A percentile compares a stretch with the other conserved stretches of the same genome.
Conservation (phyloP, 2,329 filamentous ascomycete species). For the Aaosphaeria pasadenensis region DNA sequence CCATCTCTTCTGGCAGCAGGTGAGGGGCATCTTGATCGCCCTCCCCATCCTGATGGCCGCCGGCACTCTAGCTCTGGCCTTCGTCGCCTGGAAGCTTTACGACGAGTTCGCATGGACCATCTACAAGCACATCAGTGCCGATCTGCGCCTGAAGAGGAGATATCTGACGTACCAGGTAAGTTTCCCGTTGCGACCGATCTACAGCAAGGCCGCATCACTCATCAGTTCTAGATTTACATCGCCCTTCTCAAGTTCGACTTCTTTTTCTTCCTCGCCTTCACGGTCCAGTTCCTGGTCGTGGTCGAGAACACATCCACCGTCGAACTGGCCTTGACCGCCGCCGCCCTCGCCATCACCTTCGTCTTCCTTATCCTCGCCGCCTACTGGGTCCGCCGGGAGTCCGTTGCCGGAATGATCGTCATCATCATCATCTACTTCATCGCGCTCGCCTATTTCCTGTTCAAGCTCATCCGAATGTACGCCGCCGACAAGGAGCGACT, state of each 20-base stretch:
- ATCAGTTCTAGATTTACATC: constrained; percentile 78
- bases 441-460: constrained; percentile 91
- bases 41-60: constrained; percentile 82
- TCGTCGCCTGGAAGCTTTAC: constrained; percentile 91
- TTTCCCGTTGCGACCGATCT: neutral
- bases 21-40: constrained; percentile 76
- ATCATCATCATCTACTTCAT: constrained; percentile 85
- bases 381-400: constrained; percentile 81
- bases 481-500: constrained; percentile 49
- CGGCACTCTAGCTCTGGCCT: constrained; percentile 68
- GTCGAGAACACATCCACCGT: constrained; percentile 65
- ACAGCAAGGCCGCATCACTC: neutral
- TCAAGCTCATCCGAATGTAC: constrained; percentile 98
- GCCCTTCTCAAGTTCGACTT: constrained; percentile 98
- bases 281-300: constrained; percentile 94
- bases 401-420: constrained; percentile 69
- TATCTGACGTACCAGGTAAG: constrained; percentile 92
- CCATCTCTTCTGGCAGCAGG: constrained; percentile 61
- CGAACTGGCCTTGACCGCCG: constrained; percentile 84
- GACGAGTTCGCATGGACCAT: constrained; percentile 99
- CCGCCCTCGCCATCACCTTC: constrained; percentile 88
- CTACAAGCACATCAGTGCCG: constrained; percentile 97
- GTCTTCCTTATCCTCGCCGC: constrained; percentile 81
- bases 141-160: constrained; percentile 93
- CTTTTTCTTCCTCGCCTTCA: constrained; percentile 99